These are phyloP conservation scores for Plasmodium knowlesi DNA, from an alignment of 169 alveolate genomes.

Conservation along the genomic window DNA sequence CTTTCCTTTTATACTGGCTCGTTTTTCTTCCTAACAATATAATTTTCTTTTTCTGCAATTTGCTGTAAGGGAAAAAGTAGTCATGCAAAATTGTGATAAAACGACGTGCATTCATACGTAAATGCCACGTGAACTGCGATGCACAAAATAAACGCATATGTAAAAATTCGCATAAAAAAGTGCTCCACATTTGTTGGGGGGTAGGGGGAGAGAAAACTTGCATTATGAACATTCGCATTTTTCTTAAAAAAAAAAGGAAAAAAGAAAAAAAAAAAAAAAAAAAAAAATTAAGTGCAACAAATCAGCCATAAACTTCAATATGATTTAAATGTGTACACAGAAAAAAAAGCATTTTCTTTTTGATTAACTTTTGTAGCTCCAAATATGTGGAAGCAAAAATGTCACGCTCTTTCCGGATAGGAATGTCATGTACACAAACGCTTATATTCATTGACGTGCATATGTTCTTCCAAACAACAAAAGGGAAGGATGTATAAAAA, in stretches of 20 bases:
- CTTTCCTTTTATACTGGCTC: constrained; percentile 24
- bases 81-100: background rate
- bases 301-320: background rate
- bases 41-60: constrained; percentile 57
- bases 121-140: background rate
- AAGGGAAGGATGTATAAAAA: background rate
- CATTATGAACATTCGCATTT: background rate
- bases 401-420: background rate
- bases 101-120: background rate
- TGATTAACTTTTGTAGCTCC: background rate
- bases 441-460: background rate
- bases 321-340: background rate
- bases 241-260: background rate
- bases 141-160: background rate
- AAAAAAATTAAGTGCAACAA: background rate
- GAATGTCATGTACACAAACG: background rate
- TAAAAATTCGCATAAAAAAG: background rate
- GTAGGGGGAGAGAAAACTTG: background rate
- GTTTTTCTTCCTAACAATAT: constrained; percentile 52
- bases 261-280: background rate
- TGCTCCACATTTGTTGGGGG: background rate
- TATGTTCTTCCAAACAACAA: background rate
- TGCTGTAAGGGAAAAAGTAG: constrained; percentile 24
- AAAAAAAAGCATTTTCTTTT: background rate
- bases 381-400: background rate